Evolutionary conservation across 345 rosid genomes (phyloP), one percentile per base, ranked within the genome.

Genomic region (Eucalyptus albens): DNA sequence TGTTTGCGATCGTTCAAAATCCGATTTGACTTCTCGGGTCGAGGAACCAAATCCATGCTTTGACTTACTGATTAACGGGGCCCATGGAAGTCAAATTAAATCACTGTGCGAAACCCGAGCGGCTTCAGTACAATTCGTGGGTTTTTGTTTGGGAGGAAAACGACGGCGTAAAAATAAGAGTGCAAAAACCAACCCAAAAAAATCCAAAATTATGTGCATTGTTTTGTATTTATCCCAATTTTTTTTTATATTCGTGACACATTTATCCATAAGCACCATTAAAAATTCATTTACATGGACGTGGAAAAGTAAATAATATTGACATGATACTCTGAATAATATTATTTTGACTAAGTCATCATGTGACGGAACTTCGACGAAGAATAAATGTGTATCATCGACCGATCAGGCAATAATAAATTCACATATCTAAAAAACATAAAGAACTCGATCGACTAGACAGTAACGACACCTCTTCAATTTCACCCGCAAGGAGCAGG

Each of bases 241-340:
- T 42, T 42, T 42, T 53, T 53, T 4, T 0, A 0, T 3, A 1
- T 3, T 7, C 1, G 4, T 3, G 56, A 53, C 24, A 53, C 24
- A 19, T 19, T 53, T 53, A 2, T 5, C 24, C 4, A 0, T 3
- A 4, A 4, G 1, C 6, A 56, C 3, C 11, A 2, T 56, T 4
- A 24, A 56, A 56, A 10, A 56, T 9, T 9, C 6, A 2, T 56
- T 1, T 10, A 24, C 6, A 56, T 24, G 3, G 6, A 56, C 1
- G 0, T 56, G 0, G 2, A 0, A 56, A 56, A 56, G 13, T 2
- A 56, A 56, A 56, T 0, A 5, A 0, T 9, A 9, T 56, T 55
- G 3, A 8, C 12, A 21, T 22, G 9, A 7, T 51, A 1, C 9
- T 51, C 1, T 6, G 0, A 55, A 55, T 21, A 22, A 55, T 55